phyloP scores from a whole-genome alignment of 1,284 basidiomycete genomes.

The Meira nashicola region DNA sequence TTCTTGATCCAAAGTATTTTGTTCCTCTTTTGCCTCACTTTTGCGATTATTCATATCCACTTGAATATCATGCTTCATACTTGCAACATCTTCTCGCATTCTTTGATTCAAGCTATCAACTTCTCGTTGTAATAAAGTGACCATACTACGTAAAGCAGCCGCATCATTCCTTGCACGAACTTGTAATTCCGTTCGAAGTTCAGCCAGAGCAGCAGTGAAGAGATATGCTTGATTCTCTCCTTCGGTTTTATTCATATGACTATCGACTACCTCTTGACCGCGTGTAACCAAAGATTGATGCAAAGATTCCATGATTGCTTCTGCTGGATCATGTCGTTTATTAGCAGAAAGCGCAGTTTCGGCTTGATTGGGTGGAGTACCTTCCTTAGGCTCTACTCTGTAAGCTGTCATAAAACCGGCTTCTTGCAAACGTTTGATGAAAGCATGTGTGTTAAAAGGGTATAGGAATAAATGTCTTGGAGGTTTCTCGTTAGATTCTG shows the following conservation, averaged over 20 bases:
- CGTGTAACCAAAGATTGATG: slow-evolving; percentile 72
- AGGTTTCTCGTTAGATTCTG: neutral
- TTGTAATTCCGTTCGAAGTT: slow-evolving; percentile 80
- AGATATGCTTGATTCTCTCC: slow-evolving; percentile 91
- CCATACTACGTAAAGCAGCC: slow-evolving; percentile 70
- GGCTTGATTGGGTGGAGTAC: neutral
- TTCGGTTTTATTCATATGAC: slow-evolving; percentile 76
- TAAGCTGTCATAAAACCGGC: slow-evolving; percentile 25
- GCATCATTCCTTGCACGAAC: slow-evolving; percentile 80
- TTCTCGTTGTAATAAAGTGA: slow-evolving; percentile 74
- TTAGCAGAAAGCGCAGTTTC: slow-evolving; percentile 12
- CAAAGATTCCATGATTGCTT: slow-evolving; percentile 74
- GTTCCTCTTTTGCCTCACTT: slow-evolving; percentile 80
- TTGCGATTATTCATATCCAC: slow-evolving; percentile 93
- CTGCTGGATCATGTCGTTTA: slow-evolving; percentile 44
- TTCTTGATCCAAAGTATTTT: slow-evolving; percentile 78
- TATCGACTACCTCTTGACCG: slow-evolving; percentile 67
- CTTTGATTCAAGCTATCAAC: slow-evolving; percentile 80
- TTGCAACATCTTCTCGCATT: slow-evolving; percentile 87
- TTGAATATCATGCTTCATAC: slow-evolving; percentile 89
- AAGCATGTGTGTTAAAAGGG: slow-evolving; percentile 46
- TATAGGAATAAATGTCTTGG: slow-evolving; percentile 17
- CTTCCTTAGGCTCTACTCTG: neutral
- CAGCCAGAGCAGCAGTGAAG: slow-evolving; percentile 85
- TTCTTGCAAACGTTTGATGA: slow-evolving; percentile 38